Evolutionary conservation across 345 rosid genomes (phyloP).

Genomic region (Zanthoxylum bungeanum): DNA sequence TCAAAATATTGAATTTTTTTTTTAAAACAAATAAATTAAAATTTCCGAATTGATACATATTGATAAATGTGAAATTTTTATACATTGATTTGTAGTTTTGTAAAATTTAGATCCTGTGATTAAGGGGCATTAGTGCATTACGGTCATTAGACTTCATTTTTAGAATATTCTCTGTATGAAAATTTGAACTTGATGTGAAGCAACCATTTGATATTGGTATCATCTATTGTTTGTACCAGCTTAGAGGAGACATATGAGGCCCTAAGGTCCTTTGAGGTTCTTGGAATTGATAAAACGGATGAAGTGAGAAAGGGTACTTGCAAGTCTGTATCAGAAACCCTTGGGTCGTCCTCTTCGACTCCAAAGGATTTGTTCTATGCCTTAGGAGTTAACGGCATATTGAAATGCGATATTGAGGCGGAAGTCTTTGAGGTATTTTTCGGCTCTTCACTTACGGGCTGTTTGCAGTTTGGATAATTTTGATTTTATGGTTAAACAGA

Average conservation of each 20-base stretch:
- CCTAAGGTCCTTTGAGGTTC: slow-evolving; percentile 70
- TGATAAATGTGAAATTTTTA: not conserved
- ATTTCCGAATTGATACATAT: not conserved
- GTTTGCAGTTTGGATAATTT: not conserved
- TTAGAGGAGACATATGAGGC: slow-evolving; percentile 80
- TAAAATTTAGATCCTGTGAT: not conserved
- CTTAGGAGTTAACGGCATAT: slow-evolving; percentile 59
- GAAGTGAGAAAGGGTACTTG: slow-evolving; percentile 52
- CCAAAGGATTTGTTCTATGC: slow-evolving; percentile 68
- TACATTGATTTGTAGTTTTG: too few relatives aligned
- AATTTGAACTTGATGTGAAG: not conserved
- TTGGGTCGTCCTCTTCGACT: slow-evolving; percentile 55
- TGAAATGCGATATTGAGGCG: slow-evolving; percentile 49
- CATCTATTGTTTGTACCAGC: slow-evolving; percentile 30
- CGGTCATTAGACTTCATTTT: not conserved
- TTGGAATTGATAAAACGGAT: slow-evolving; percentile 55
- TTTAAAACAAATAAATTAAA: too few relatives aligned
- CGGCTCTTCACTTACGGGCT: not conserved
- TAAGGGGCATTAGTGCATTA: not conserved
- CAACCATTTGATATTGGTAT: not conserved
- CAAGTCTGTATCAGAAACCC: slow-evolving; percentile 39
- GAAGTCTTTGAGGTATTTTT: slow-evolving; percentile 53
- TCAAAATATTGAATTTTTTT: too few relatives aligned
- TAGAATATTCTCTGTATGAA: too few relatives aligned
- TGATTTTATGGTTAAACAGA: not conserved